These are phyloP conservation scores for Nemania serpens DNA, from an alignment of 2,329 filamentous ascomycete genomes.

Conservation along the genomic window DNA sequence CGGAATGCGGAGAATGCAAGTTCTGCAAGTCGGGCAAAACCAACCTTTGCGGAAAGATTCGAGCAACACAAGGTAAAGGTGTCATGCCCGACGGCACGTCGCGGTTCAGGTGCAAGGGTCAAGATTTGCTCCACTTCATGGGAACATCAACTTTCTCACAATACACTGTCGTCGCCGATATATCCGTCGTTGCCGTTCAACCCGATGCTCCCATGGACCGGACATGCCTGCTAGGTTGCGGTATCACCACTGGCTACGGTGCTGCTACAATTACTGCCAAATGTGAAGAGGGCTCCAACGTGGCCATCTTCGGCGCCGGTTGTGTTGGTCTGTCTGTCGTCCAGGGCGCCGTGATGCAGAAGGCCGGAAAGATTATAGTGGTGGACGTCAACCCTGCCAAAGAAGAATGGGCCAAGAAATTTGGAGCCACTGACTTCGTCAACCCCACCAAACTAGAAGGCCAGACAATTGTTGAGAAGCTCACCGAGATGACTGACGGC, in stretches of 20 bases:
- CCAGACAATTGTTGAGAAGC: conserved; percentile 86
- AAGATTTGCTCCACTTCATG: conserved; percentile 98
- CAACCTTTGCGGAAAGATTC: conserved; percentile 98
- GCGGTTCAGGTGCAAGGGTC: conserved; percentile 92
- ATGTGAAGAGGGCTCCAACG: conserved; percentile 85
- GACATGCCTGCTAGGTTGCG: conserved; percentile 93
- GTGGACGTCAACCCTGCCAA: conserved; percentile 82
- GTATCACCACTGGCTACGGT: conserved; percentile 98
- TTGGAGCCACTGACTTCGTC: conserved; percentile 95
- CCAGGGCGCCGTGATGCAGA: conserved; percentile 87
- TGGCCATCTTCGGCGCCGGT: conserved; percentile 93
- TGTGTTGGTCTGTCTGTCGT: conserved; percentile 96
- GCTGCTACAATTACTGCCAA: conserved; percentile 92
- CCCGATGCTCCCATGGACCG: conserved; percentile 91
- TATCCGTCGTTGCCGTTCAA: conserved; percentile 94
- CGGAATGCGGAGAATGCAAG: conserved; percentile 97
- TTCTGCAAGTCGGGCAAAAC: conserved; percentile 99
- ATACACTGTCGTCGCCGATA: conserved; percentile 98
- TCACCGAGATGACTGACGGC: conserved; percentile 97
- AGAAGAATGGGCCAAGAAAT: conserved; percentile 91
- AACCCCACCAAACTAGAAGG: conserved; percentile 81
- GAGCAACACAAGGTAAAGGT: conserved; percentile 92
- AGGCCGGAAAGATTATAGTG: conserved; percentile 76
- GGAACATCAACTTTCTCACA: conserved; percentile 98
- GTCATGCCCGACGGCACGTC: conserved; percentile 97